Evolutionary conservation across 495 filamentous ascomycete genomes (phyloP).

Genomic region (Penicillium riverlandense): DNA sequence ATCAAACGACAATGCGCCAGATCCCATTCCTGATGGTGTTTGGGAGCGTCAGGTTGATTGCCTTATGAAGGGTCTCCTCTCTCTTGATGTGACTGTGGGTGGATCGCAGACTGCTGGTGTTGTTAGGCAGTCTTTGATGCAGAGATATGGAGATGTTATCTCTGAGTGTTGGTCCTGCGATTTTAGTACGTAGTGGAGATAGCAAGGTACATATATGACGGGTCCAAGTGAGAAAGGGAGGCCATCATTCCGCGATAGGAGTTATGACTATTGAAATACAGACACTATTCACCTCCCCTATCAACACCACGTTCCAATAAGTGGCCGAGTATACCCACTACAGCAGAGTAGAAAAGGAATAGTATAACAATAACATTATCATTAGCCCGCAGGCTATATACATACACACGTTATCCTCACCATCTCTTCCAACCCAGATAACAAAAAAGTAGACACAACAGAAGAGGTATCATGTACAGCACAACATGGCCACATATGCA

Average conservation of each 20-base stretch:
- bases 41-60: slow-evolving; percentile 10
- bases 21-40: not conserved
- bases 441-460: slow-evolving; percentile 1
- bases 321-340: too few relatives aligned
- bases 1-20: not conserved
- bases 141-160: slow-evolving; percentile 13
- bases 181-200: not conserved
- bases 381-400: too few relatives aligned
- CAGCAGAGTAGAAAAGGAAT: too few relatives aligned
- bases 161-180: slow-evolving; percentile 17
- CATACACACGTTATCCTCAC: too few relatives aligned
- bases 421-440: not conserved
- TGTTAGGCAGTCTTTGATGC: slow-evolving; percentile 6
- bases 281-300: too few relatives aligned
- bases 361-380: too few relatives aligned
- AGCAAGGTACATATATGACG: too few relatives aligned
- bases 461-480: slow-evolving; percentile 21
- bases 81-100: slow-evolving; percentile 18
- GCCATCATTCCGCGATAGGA: too few relatives aligned
- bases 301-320: too few relatives aligned
- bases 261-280: too few relatives aligned
- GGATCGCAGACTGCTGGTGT: slow-evolving; percentile 12
- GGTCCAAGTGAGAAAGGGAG: too few relatives aligned
- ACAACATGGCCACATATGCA: too few relatives aligned
- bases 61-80: slow-evolving; percentile 15